phyloP scores from a whole-genome alignment of 441 rosid genomes.

The Bocquillonia castaneifolia region DNA sequence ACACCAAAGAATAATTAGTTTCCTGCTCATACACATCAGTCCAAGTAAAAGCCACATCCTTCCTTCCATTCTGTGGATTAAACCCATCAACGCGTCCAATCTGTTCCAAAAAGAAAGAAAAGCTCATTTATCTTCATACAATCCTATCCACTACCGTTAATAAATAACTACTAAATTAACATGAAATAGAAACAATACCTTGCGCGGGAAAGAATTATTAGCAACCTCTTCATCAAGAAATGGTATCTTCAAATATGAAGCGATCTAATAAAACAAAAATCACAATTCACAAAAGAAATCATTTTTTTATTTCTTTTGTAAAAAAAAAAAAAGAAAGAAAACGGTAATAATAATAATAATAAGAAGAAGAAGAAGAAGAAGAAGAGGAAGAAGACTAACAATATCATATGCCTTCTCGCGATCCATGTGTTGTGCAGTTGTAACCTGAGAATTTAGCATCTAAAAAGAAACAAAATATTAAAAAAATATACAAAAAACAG shows the following conservation, averaged over 20 bases:
- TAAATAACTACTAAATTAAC: neutral
- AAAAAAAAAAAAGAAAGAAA: too few relatives aligned
- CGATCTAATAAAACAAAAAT: conserved; percentile 43
- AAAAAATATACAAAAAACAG: neutral
- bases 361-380: neutral
- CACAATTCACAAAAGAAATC: neutral
- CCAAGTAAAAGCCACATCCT: conserved; percentile 67
- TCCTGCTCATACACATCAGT: conserved; percentile 55
- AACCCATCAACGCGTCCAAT: conserved; percentile 67
- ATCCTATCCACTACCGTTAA: too few relatives aligned
- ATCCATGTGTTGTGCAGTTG: conserved; percentile 69
- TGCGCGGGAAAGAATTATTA: conserved; percentile 66
- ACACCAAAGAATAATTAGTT: conserved; percentile 21
- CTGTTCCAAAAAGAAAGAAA: conserved; percentile 46
- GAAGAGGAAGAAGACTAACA: conserved; percentile 37
- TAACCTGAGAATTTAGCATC: conserved; percentile 83
- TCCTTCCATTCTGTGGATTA: conserved; percentile 48
- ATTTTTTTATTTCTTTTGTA: too few relatives aligned
- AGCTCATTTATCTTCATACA: too few relatives aligned
- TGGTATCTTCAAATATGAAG: conserved; percentile 85
- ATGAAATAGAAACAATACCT: conserved; percentile 36
- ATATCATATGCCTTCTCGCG: conserved; percentile 82
- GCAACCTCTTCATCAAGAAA: conserved; percentile 74
- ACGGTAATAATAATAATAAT: neutral
- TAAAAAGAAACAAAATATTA: conserved; percentile 17